Evolutionary conservation across 2,329 filamentous ascomycete species (phyloP).

Genomic region (Aspergillus thermomutatus): DNA sequence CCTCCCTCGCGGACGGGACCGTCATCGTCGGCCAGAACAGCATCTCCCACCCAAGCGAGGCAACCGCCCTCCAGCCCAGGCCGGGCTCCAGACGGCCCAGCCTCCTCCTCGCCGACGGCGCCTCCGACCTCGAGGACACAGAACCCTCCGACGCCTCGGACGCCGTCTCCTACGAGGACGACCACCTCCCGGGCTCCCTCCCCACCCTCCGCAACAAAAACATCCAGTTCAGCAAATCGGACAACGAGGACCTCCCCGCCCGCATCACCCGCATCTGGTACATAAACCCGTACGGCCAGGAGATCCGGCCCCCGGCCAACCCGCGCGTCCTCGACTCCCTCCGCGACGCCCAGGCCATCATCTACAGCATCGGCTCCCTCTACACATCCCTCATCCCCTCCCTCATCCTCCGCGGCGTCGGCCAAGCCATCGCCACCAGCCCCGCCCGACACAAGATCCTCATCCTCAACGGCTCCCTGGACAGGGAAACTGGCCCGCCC

Average conservation of each 20-base stretch:
- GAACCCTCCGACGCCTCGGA: slow-evolving; percentile 29
- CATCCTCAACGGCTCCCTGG: slow-evolving; percentile 77
- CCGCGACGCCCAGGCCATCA: slow-evolving; percentile 60
- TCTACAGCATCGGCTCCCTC: slow-evolving; percentile 91
- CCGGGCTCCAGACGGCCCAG: slow-evolving; percentile 32
- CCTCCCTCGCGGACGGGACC: slow-evolving; percentile 70
- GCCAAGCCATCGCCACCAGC: slow-evolving; percentile 56
- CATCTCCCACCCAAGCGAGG: slow-evolving; percentile 77
- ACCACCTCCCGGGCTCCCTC: slow-evolving; percentile 60
- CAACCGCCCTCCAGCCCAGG: slow-evolving; percentile 48
- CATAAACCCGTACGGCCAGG: slow-evolving; percentile 97
- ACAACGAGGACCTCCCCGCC: slow-evolving; percentile 74
- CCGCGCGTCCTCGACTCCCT: slow-evolving; percentile 72
- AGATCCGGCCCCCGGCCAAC: slow-evolving; percentile 82
- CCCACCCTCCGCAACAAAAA: slow-evolving; percentile 76
- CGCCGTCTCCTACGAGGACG: slow-evolving; percentile 41
- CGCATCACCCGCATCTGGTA: slow-evolving; percentile 87
- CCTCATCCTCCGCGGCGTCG: slow-evolving; percentile 73
- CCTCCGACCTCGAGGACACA: slow-evolving; percentile 30
- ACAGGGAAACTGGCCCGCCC: slow-evolving; percentile 80
- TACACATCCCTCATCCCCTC: slow-evolving; percentile 88
- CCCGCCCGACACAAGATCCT: slow-evolving; percentile 67
- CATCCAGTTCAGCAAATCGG: slow-evolving; percentile 74
- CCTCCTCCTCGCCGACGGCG: slow-evolving; percentile 33
- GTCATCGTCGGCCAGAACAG: slow-evolving; percentile 88